Conservation (phyloP, 257 asterid genomes). For the Solanum etuberosum region DNA sequence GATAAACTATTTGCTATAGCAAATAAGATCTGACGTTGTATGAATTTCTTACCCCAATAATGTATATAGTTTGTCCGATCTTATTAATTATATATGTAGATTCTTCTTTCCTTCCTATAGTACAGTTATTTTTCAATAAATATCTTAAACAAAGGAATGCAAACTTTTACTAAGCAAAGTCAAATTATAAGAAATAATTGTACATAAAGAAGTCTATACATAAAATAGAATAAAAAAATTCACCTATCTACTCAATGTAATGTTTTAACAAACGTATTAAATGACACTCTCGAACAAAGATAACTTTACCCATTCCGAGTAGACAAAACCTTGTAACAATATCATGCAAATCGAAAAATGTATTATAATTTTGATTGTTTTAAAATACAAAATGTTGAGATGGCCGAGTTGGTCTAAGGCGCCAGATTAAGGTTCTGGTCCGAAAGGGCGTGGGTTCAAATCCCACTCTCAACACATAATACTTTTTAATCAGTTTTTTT, state of each 20-base stretch:
- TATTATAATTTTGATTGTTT: fast-evolving
- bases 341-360: no score
- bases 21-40: not conserved
- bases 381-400: constrained; percentile 33
- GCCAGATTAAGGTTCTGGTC: constrained; percentile 99
- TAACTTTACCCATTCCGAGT: not conserved
- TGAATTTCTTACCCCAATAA: not conserved
- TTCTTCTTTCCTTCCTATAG: not conserved
- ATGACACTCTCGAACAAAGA: not conserved
- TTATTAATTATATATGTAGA: not conserved
- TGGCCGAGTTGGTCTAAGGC: constrained; percentile 99
- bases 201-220: not conserved
- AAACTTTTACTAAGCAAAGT: not conserved
- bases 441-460: constrained; percentile 99
- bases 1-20: not conserved
- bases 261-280: not conserved
- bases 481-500: no score
- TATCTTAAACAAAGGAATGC: no score
- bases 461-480: constrained; percentile 69
- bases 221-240: no score
- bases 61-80: not conserved
- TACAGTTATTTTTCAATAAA: not conserved
- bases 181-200: not conserved
- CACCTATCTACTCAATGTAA: not conserved
- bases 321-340: not conserved